Evolutionary conservation across 1,284 basidiomycete genomes (phyloP), one percentile per base, ranked within the genome.

Genomic region (Thecaphora thlaspeos): DNA sequence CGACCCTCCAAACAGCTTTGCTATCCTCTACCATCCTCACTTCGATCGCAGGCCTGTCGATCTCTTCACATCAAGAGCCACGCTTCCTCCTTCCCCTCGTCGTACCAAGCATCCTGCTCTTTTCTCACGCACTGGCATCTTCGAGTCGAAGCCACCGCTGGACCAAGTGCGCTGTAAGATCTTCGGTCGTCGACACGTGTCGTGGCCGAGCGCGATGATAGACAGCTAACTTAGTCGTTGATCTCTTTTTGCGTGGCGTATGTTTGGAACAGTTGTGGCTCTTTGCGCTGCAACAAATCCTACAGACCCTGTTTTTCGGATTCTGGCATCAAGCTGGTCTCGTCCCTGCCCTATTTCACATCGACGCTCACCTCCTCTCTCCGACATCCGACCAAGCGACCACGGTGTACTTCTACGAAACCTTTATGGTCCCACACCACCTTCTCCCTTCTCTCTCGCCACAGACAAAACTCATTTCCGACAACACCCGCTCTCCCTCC

Each of bases 41-140:
- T 34, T 51, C 61, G 10, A 50, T 71, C 23, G 24, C 41, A 1
- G 22, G 70, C 17, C 68, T 79, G 2, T 79, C 78, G 10, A 46
- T 75, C 21, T 71, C 71, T 15, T 76, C 78, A 1, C 78, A 79
- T 40, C 78, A 79, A 50, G 78, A 79, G 48, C 70, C 78, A 11
- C 70, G 78, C 14, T 79, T 79, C 48, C 63, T 79, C 5, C 49
- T 79, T 0, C 69, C 78, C 0, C 63, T 79, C 18, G 36, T 70
- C 19, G 43, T 77, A 3, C 78, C 78, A 0, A 19, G 5, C 3
- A 37, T 38, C 11, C 21, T 46, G 23, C 34, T 40, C 9, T 5
- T 40, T 18, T 3, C 3, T n/a, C 38, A 18, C 28, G n/a, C n/a
- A n/a, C n/a, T n/a, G n/a, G n/a, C n/a, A n/a, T n/a, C n/a, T n/a